Evolutionary conservation across 805 yeast genomes (phyloP).

Genomic region (Barnettozyma sucrosica): DNA sequence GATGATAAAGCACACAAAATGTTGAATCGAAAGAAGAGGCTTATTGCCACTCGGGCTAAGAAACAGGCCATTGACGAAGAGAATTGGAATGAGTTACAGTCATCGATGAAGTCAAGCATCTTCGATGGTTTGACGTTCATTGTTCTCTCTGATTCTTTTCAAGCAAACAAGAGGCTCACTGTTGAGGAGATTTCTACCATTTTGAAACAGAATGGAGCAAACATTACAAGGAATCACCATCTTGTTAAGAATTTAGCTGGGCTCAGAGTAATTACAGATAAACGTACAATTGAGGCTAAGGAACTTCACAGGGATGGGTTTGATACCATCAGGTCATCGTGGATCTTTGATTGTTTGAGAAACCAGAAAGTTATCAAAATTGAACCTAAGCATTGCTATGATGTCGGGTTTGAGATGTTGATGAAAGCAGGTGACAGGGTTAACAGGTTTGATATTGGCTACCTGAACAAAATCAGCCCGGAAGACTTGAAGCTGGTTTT

Average conservation of each 20-base stretch:
- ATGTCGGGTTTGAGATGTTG: slow-evolving; percentile 30
- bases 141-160: slow-evolving; percentile 45
- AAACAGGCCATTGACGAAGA: slow-evolving; percentile 19
- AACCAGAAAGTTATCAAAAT: slow-evolving; percentile 38
- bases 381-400: slow-evolving; percentile 56
- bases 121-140: slow-evolving; percentile 44
- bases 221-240: slow-evolving; percentile 32
- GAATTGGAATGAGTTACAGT: slow-evolving; percentile 17
- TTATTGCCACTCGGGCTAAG: slow-evolving; percentile 8
- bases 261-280: slow-evolving; percentile 34
- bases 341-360: slow-evolving; percentile 66
- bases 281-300: slow-evolving; percentile 33
- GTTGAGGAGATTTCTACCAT: slow-evolving; percentile 33
- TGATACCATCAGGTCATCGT: slow-evolving; percentile 59
- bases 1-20: slow-evolving; percentile 24
- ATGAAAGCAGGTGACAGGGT: slow-evolving; percentile 30
- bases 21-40: slow-evolving; percentile 24
- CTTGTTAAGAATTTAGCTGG: slow-evolving; percentile 13
- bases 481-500: slow-evolving; percentile 5
- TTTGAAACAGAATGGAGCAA: slow-evolving; percentile 47
- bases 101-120: slow-evolving; percentile 27
- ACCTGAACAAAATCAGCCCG: slow-evolving; percentile 25
- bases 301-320: slow-evolving; percentile 40
- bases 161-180: slow-evolving; percentile 23
- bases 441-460: slow-evolving; percentile 65